A percentile compares a stretch with the other conserved stretches of the same genome.
phyloP scores from a whole-genome alignment of 352 stramenopile species.

The Phytophthora pini region DNA sequence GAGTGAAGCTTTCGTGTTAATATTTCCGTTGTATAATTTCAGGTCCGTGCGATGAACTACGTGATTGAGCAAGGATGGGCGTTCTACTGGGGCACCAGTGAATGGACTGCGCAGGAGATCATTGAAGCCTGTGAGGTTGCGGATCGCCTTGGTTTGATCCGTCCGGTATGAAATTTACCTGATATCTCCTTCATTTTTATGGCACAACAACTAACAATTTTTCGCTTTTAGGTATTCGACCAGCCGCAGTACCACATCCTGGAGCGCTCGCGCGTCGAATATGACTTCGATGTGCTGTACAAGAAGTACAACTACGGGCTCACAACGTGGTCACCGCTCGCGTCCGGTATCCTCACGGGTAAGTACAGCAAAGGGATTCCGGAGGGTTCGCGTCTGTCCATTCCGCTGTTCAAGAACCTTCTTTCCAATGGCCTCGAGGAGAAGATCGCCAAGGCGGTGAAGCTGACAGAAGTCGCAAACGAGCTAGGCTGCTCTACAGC shows the following conservation, averaged over 20 bases:
- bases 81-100: slow-evolving; percentile 73
- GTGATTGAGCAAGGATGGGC: slow-evolving; percentile 34
- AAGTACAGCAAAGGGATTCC: slow-evolving; percentile 75
- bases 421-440: slow-evolving; percentile 51
- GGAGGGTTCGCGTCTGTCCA: slow-evolving; percentile 55
- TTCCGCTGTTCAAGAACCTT: slow-evolving; percentile 45
- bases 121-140: slow-evolving; percentile 56
- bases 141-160: slow-evolving; percentile 43
- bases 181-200: background rate
- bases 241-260: slow-evolving; percentile 83
- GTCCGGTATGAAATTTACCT: slow-evolving; percentile 31
- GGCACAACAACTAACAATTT: slow-evolving; percentile 8
- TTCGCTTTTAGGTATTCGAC: slow-evolving; percentile 55
- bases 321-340: slow-evolving; percentile 76
- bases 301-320: slow-evolving; percentile 77
- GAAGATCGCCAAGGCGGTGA: slow-evolving; percentile 45
- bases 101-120: slow-evolving; percentile 75
- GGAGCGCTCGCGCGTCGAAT: slow-evolving; percentile 69
- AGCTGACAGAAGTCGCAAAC: slow-evolving; percentile 55
- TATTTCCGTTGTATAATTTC: background rate
- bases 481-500: slow-evolving; percentile 65
- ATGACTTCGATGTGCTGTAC: slow-evolving; percentile 66
- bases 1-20: background rate
- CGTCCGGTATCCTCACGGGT: slow-evolving; percentile 67
- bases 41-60: slow-evolving; percentile 63